Evolutionary conservation across 2,329 filamentous ascomycete genomes (phyloP).

Genomic region (Bimuria novae-zelandiae): DNA sequence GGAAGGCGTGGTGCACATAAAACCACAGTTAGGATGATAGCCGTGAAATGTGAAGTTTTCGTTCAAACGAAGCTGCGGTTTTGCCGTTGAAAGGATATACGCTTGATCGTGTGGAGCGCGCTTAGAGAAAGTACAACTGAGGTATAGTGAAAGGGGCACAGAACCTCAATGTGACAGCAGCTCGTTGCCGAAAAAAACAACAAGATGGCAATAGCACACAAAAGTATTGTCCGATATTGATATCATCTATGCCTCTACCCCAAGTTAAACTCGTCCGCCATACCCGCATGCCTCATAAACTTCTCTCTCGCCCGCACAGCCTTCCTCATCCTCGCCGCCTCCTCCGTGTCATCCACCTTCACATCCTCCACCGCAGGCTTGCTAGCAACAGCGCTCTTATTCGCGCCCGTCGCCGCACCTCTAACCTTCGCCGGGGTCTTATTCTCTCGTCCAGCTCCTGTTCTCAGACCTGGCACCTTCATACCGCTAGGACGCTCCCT

Average conservation of each 20-base stretch:
- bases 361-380: constrained; percentile 44
- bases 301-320: constrained; percentile 53
- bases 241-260: constrained; percentile 49
- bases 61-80: too few species aligned
- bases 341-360: constrained; percentile 56
- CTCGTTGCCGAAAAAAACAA: too few species aligned
- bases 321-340: constrained; percentile 67
- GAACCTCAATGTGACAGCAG: too few species aligned
- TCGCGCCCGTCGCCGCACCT: constrained; percentile 26
- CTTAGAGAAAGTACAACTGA: too few species aligned
- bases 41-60: too few species aligned
- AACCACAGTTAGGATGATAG: too few species aligned
- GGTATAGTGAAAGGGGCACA: too few species aligned
- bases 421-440: constrained; percentile 48
- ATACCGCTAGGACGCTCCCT: constrained; percentile 88
- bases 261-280: constrained; percentile 70
- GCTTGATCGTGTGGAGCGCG: too few species aligned
- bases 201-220: too few species aligned
- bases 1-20: too few species aligned
- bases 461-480: constrained; percentile 56
- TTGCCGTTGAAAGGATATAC: too few species aligned
- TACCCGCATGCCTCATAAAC: constrained; percentile 56
- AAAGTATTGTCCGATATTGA: too few species aligned
- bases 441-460: constrained; percentile 45
- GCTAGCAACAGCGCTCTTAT: constrained; percentile 44